These are phyloP conservation scores for Ricinus communis DNA, from an alignment of 345 rosid species.

Conservation along the genomic window DNA sequence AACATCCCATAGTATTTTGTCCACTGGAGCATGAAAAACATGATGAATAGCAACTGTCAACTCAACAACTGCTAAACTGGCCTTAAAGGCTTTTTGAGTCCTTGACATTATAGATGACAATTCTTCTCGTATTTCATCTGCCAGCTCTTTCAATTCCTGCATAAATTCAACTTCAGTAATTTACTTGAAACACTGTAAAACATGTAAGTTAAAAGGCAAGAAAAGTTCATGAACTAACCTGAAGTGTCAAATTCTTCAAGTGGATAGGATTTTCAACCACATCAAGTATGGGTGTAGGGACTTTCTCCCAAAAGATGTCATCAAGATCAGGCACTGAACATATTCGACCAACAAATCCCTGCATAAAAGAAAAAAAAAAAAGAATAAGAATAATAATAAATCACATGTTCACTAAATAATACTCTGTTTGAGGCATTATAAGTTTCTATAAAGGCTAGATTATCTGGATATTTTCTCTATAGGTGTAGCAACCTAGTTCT, in stretches of 20 bases:
- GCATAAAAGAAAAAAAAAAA: slow-evolving; percentile 19
- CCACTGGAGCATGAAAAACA: slow-evolving; percentile 81
- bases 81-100: slow-evolving; percentile 50
- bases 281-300: slow-evolving; percentile 74
- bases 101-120: slow-evolving; percentile 47
- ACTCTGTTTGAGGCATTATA: neutral
- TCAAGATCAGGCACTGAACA: slow-evolving; percentile 63
- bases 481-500: too few relatives aligned
- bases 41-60: slow-evolving; percentile 82
- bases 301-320: slow-evolving; percentile 63
- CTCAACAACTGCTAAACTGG: slow-evolving; percentile 75
- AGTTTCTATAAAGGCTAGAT: too few relatives aligned
- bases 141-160: slow-evolving; percentile 77
- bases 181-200: neutral
- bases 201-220: slow-evolving; percentile 8
- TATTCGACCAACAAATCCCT: slow-evolving; percentile 46
- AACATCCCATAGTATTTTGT: slow-evolving; percentile 88
- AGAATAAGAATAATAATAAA: neutral
- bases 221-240: slow-evolving; percentile 46
- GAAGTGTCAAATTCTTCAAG: slow-evolving; percentile 62
- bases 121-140: slow-evolving; percentile 67
- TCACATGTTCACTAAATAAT: neutral
- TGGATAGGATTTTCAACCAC: slow-evolving; percentile 71
- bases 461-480: too few relatives aligned
- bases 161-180: slow-evolving; percentile 15